phyloP scores from a whole-genome alignment of 257 asterid species.

The Paraleonurus japonicus region DNA sequence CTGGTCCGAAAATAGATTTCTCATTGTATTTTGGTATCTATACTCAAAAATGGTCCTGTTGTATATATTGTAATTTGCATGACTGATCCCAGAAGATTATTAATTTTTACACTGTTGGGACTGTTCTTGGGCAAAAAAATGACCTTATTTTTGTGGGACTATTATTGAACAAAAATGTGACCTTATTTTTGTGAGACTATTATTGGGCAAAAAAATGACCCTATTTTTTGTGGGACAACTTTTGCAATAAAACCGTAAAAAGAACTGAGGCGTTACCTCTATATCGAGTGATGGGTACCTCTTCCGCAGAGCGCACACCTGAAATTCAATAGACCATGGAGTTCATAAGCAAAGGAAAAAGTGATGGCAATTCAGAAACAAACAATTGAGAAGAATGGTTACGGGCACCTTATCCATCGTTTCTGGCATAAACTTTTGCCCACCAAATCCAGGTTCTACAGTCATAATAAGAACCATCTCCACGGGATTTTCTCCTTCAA shows the following conservation, averaged over 20 bases:
- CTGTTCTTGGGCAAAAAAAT: no score
- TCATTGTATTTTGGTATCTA: no score
- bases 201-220: no score
- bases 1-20: no score
- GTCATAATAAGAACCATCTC: slow-evolving; percentile 97
- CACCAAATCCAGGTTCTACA: slow-evolving; percentile 97
- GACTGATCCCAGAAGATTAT: no score
- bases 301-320: slow-evolving; percentile 63
- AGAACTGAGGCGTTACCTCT: slow-evolving; percentile 50
- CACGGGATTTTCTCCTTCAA: slow-evolving; percentile 62
- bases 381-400: neutral
- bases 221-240: no score
- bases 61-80: no score
- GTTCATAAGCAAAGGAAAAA: neutral
- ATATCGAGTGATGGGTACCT: slow-evolving; percentile 79
- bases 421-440: slow-evolving; percentile 95
- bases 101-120: no score
- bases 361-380: neutral
- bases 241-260: neutral
- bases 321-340: slow-evolving; percentile 15
- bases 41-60: no score
- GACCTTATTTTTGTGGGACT: no score
- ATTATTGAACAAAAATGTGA: no score
- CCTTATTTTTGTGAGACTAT: no score
- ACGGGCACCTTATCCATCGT: slow-evolving; percentile 81